Conservation (phyloP, 2,329 filamentous ascomycete species). For the Emmonsiellopsis sp. region DNA sequence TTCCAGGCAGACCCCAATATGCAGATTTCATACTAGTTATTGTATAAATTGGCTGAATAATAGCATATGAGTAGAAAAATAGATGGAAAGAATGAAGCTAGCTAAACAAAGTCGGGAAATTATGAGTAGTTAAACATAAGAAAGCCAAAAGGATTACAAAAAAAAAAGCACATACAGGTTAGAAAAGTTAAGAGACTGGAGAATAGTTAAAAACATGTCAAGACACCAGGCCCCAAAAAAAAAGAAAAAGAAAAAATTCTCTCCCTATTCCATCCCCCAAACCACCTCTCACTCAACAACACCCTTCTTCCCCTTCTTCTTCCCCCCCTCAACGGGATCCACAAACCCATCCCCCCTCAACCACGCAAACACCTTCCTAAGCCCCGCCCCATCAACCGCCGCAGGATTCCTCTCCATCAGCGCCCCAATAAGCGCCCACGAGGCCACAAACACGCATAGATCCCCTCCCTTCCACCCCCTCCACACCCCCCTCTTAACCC, state of each 20-base stretch:
- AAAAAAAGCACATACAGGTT: no score
- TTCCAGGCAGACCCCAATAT: no score
- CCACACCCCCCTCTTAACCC: conserved; percentile 87
- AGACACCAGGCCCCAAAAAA: neutral
- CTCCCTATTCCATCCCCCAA: neutral
- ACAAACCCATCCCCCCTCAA: conserved; percentile 66
- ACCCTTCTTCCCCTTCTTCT: conserved; percentile 23
- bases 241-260: neutral
- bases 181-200: no score
- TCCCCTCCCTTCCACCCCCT: conserved; percentile 73
- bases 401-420: conserved; percentile 65
- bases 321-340: conserved; percentile 52
- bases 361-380: conserved; percentile 66
- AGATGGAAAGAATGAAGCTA: no score
- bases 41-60: no score
- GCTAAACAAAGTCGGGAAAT: no score
- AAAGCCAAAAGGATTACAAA: no score
- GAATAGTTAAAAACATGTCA: no score
- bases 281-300: conserved; percentile 1
- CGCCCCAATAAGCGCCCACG: conserved; percentile 67
- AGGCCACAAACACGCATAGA: conserved; percentile 70
- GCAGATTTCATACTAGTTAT: no score
- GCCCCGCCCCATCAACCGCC: conserved; percentile 56
- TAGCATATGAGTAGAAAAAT: no score
- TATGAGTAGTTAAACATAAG: no score